These are phyloP conservation scores for Ceratocystis lukuohia DNA, from an alignment of 2,329 filamentous ascomycete species.

Conservation along the genomic window DNA sequence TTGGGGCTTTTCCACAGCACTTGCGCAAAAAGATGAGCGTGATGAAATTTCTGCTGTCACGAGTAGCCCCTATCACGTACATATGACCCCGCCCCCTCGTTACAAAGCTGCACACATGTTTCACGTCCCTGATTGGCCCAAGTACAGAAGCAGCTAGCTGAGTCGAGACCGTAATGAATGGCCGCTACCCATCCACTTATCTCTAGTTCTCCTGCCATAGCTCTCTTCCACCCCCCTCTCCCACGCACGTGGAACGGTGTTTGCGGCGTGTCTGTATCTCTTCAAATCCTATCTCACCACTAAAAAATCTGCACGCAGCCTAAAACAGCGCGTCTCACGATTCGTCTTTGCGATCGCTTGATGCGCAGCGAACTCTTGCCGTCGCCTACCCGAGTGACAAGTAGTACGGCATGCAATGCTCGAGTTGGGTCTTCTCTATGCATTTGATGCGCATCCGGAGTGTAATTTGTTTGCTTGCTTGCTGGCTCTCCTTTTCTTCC, in stretches of 20 bases:
- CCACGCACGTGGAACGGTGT: background rate
- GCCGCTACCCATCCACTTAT: background rate
- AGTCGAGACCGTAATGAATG: background rate
- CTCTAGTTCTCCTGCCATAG: background rate
- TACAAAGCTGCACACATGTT: background rate
- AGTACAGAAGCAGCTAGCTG: background rate
- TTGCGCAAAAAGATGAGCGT: background rate
- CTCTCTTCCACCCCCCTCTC: background rate
- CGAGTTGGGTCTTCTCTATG: background rate
- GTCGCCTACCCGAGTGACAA: background rate
- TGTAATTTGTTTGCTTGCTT: background rate
- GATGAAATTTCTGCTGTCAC: background rate
- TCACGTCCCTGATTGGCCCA: background rate
- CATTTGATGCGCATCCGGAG: too few relatives aligned
- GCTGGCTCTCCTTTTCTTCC: background rate
- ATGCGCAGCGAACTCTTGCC: background rate
- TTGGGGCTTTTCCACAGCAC: background rate
- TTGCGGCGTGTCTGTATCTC: background rate
- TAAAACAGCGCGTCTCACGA: background rate
- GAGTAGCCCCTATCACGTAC: background rate
- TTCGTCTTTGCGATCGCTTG: background rate
- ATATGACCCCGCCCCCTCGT: background rate
- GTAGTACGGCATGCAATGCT: background rate
- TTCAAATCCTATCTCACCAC: background rate
- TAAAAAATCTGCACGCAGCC: background rate